Conservation (phyloP, 208 protist genomes). For the Trypanosoma scelopori region DNA sequence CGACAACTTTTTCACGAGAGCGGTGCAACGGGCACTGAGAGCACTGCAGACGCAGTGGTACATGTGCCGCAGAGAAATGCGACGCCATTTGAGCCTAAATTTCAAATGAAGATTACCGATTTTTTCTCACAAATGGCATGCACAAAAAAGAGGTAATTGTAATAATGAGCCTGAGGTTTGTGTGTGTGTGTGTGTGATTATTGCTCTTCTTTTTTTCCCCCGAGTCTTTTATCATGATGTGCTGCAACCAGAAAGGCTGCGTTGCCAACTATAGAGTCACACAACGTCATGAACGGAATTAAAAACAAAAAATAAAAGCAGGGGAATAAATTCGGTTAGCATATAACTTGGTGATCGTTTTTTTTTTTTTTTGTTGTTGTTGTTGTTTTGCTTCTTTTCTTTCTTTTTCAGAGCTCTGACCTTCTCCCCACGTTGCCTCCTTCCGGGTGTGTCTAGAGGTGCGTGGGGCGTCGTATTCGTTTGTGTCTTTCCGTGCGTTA, state of each 20-base stretch:
- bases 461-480: too few relatives aligned
- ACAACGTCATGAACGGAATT: not conserved
- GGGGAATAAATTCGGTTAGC: not conserved
- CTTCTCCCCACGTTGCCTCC: too few relatives aligned
- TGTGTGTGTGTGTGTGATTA: not conserved
- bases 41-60: not conserved
- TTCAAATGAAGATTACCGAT: conserved; percentile 82
- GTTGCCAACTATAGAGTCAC: conserved; percentile 18
- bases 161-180: not conserved
- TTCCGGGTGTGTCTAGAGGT: too few relatives aligned
- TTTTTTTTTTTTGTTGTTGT: not conserved
- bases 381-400: too few relatives aligned
- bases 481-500: too few relatives aligned
- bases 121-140: conserved; percentile 87
- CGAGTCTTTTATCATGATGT: conserved; percentile 17
- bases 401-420: too few relatives aligned
- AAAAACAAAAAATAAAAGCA: conserved; percentile 5
- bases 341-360: not conserved
- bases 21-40: not conserved
- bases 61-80: not conserved
- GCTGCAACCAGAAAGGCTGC: not conserved
- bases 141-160: conserved; percentile 31
- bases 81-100: conserved; percentile 24
- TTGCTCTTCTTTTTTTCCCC: conserved; percentile 24
- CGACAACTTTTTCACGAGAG: conserved; percentile 14